These are phyloP conservation scores for Scenedesmus sp. DNA, from an alignment of 163 green algal genomes.

Conservation along the genomic window DNA sequence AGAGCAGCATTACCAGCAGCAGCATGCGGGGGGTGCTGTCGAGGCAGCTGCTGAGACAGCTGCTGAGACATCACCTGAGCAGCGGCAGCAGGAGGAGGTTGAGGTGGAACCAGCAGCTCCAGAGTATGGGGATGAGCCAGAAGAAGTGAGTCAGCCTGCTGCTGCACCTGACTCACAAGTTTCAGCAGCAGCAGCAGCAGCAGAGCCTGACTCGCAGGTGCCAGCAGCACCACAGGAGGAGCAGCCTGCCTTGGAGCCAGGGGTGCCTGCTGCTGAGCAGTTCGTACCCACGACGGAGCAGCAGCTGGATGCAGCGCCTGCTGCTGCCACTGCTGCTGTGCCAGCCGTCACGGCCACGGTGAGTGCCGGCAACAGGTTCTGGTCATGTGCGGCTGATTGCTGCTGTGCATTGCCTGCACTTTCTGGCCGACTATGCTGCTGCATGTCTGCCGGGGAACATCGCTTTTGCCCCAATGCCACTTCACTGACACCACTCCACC, in stretches of 20 bases:
- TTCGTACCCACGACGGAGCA: background rate
- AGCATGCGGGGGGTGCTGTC: background rate
- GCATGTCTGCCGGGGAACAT: background rate
- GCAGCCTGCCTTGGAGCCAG: background rate
- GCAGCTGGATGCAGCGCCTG: conserved; percentile 3
- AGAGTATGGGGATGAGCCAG: background rate
- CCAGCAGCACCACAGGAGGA: background rate
- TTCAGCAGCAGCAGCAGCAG: background rate
- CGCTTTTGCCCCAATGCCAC: too few species aligned
- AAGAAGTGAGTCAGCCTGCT: background rate
- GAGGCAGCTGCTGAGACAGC: background rate
- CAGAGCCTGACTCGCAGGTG: background rate
- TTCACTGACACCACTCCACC: background rate
- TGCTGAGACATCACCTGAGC: background rate
- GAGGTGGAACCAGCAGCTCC: background rate
- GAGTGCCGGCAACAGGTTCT: background rate
- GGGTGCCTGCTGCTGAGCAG: background rate
- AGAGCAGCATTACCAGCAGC: background rate
- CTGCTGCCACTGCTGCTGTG: background rate
- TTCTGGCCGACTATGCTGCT: background rate
- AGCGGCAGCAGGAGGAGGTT: background rate
- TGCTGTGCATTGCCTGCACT: background rate
- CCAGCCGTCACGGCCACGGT: background rate
- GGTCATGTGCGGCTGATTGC: background rate
- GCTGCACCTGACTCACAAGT: background rate